Percentiles rank a stretch among this genome's conserved stretches.
These are phyloP conservation scores for Diaporthe ilicicola DNA, from an alignment of 2,329 filamentous ascomycete genomes.

Conservation along the genomic window DNA sequence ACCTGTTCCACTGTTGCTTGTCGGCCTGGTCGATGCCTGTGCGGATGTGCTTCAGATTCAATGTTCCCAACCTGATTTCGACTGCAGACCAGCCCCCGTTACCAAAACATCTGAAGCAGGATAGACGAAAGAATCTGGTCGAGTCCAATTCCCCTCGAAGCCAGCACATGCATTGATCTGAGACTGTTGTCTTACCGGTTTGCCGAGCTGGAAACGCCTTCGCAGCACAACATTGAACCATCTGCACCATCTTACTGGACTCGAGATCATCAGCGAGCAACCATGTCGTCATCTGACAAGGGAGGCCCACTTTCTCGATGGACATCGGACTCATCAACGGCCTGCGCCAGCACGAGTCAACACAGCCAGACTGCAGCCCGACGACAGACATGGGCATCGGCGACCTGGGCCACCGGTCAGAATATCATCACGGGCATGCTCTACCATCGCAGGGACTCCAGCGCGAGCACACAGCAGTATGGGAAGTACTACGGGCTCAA, in stretches of 20 bases:
- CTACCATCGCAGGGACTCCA: slow-evolving; percentile 27
- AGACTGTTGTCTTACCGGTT: background rate
- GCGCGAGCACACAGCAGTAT: slow-evolving; percentile 11
- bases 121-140: background rate
- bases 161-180: too few species aligned
- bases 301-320: slow-evolving; percentile 30
- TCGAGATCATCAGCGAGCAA: background rate
- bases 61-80: background rate
- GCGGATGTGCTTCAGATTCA: background rate
- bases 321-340: slow-evolving; percentile 24
- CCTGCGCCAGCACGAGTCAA: slow-evolving; percentile 20
- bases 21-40: background rate
- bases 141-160: background rate
- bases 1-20: slow-evolving; percentile 10
- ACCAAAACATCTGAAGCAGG: background rate
- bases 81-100: background rate
- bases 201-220: background rate
- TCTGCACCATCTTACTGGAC: too few species aligned
- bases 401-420: slow-evolving; percentile 31
- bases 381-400: slow-evolving; percentile 32
- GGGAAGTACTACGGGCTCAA: slow-evolving; percentile 18
- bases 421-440: slow-evolving; percentile 31
- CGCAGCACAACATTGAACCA: background rate
- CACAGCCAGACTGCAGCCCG: slow-evolving; percentile 22
- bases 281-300: slow-evolving; percentile 30